Evolutionary conservation across 176 grass and related monocot genomes (phyloP).

Genomic region (Ensete glaucum): DNA sequence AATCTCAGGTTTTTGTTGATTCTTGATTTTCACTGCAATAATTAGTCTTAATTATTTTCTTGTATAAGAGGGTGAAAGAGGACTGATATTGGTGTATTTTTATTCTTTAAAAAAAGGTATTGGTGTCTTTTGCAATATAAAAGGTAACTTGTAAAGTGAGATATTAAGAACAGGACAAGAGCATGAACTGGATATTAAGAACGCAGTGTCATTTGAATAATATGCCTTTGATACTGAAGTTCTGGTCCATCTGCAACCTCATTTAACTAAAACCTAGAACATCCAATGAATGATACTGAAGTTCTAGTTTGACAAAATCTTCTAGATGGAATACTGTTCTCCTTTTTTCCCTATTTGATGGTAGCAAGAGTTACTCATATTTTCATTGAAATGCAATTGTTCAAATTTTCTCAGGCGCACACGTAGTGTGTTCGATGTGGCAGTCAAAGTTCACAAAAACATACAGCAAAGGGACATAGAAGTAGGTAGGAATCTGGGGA

Average conservation of each 20-base stretch:
- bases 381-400: background rate
- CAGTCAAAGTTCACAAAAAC: conserved; percentile 84
- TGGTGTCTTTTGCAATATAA: background rate
- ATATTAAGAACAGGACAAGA: background rate
- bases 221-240: background rate
- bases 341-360: background rate
- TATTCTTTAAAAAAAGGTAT: background rate
- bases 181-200: background rate
- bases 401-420: conserved; percentile 43
- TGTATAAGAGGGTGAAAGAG: background rate
- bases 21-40: background rate
- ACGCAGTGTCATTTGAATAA: background rate
- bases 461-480: conserved; percentile 85
- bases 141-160: background rate
- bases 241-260: background rate
- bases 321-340: background rate
- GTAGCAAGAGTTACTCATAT: background rate
- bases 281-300: background rate
- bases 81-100: background rate
- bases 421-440: conserved; percentile 51
- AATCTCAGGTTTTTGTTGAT: background rate
- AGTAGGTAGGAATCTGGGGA: conserved; percentile 73
- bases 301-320: background rate
- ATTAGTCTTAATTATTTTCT: background rate
- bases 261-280: background rate